These are phyloP conservation scores for Aschersonia sp. DNA, from an alignment of 2,329 filamentous ascomycete genomes.

Conservation along the genomic window DNA sequence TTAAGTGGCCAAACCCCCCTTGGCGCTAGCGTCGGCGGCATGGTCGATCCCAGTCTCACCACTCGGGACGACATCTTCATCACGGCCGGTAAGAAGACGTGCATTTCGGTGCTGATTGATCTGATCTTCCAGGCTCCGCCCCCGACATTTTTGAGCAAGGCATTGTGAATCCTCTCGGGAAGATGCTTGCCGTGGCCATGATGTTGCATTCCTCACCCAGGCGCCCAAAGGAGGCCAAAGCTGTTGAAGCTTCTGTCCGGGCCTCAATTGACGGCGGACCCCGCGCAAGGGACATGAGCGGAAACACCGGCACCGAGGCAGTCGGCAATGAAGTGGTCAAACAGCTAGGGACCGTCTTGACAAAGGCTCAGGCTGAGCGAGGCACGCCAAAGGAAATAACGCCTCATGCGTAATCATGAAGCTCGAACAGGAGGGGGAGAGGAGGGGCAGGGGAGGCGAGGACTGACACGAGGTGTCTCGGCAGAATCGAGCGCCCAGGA, in stretches of 20 bases:
- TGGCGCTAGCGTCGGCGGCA: background rate
- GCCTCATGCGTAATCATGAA: background rate
- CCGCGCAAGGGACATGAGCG: slow-evolving; percentile 78
- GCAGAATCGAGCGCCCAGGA: too few species aligned
- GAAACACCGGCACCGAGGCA: slow-evolving; percentile 54
- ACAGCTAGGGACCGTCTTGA: slow-evolving; percentile 56
- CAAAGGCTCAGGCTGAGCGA: slow-evolving; percentile 17
- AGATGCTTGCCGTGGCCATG: slow-evolving; percentile 87
- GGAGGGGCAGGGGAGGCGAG: too few species aligned
- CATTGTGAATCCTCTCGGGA: slow-evolving; percentile 73
- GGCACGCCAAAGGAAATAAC: background rate
- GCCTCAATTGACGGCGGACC: slow-evolving; percentile 67
- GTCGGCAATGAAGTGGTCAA: slow-evolving; percentile 62
- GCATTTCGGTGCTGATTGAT: background rate
- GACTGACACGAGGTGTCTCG: too few species aligned
- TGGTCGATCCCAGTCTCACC: background rate
- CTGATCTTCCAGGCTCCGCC: slow-evolving; percentile 49
- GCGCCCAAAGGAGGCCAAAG: slow-evolving; percentile 59
- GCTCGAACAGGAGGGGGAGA: background rate
- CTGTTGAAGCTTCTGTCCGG: slow-evolving; percentile 70
- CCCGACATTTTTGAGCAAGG: slow-evolving; percentile 88
- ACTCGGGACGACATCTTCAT: background rate
- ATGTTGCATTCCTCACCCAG: slow-evolving; percentile 88
- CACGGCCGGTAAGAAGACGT: background rate
- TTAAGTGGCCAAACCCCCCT: background rate